Evolutionary conservation across 306 rosid genomes (phyloP), one percentile per base, ranked within the genome.

Genomic region (Lathyrus aphaca): DNA sequence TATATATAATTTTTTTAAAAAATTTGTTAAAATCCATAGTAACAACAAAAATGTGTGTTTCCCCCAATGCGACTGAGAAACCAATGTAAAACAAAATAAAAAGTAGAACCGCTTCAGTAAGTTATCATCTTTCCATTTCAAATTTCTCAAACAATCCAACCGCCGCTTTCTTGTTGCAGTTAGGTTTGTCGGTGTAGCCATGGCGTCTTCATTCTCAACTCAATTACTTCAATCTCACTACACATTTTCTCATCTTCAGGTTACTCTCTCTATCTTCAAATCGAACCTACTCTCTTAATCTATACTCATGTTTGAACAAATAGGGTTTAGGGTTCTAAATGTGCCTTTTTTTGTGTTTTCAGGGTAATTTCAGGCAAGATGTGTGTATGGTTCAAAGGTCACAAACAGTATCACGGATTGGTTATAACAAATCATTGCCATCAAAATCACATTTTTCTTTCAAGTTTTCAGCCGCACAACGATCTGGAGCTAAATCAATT

Each of bases 161-260:
- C 51, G 29, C 51, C 51, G 29, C 29, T 45, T 46, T 46, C 10
- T 46, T 46, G 53, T 15, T 15, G 46, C 46, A 11, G 29, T 37
- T 61, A 37, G 66, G 67, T 13, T 46, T 32, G 48, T 57, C 50
- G 29, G 23, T 48, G 50, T 49, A 49, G 37, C 73, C 43, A 83
- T 83, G 85, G 87, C 87, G 11, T 71, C 71, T 66, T 59, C 81
- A 39, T 72, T 77, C 30, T 79, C 88, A 37, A 67, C 74, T 49
- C 88, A 81, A 13, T 29, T 79, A 43, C 18, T 83, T 56, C 82
- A 79, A 12, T 71, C n/a, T 69, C 58, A 51, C 3, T 10, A 19
- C 32, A 14, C 15, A 16, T 12, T 49, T 17, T 49, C 55, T 49
- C 79, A 51, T 75, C 43, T 77, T 37, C 88, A 85, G 94, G 91